phyloP scores from a whole-genome alignment of 1,284 basidiomycete species.

The Takashimella koratensis region DNA sequence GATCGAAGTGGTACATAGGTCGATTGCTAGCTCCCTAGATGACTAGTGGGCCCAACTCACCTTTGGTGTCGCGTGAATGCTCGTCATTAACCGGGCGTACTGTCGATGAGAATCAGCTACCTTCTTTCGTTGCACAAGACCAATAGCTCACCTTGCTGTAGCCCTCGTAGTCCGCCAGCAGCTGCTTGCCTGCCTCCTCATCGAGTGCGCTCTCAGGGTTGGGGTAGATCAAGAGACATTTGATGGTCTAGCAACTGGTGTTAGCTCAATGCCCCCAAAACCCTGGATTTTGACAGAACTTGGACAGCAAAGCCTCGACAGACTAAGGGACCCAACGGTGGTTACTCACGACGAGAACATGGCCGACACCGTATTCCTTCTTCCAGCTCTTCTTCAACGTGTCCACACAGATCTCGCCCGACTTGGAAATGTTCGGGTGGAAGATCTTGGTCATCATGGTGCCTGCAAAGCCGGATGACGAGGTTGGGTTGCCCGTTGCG shows the following conservation, averaged over 20 bases:
- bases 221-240: conserved; percentile 91
- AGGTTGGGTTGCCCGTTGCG: no score
- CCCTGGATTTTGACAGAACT: no score
- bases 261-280: no score
- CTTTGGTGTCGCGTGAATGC: conserved; percentile 28
- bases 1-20: no score
- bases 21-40: not conserved
- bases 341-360: conserved; percentile 71
- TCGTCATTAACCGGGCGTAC: conserved; percentile 24
- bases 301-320: no score
- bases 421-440: conserved; percentile 86
- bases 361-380: conserved; percentile 79
- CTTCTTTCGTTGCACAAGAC: not conserved
- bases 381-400: conserved; percentile 98
- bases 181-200: conserved; percentile 86
- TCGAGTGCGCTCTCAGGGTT: conserved; percentile 94
- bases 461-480: conserved; percentile 62
- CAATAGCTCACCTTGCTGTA: conserved; percentile 58
- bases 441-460: conserved; percentile 91
- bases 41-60: not conserved
- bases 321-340: no score
- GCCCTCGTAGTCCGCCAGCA: conserved; percentile 81
- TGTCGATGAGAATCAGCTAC: not conserved
- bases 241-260: conserved; percentile 59
- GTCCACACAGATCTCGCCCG: conserved; percentile 94